phyloP scores from a whole-genome alignment of 495 filamentous ascomycete species.

The Daldinia childiae region DNA sequence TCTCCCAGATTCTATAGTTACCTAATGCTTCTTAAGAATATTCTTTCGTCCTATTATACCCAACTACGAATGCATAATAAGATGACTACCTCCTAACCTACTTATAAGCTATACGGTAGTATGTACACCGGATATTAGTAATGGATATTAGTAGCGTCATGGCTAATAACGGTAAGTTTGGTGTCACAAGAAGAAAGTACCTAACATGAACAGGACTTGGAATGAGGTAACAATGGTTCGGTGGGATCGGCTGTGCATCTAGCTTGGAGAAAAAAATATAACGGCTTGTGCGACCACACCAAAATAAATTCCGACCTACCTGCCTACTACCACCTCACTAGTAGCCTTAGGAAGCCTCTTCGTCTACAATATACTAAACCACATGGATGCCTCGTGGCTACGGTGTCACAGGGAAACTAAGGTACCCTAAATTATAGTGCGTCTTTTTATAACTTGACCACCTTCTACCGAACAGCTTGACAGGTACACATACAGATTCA shows the following conservation, averaged over 20 bases:
- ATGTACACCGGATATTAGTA: slow-evolving; percentile 3
- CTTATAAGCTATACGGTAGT: not conserved
- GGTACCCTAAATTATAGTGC: slow-evolving; percentile 40
- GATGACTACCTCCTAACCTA: not conserved
- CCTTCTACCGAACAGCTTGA: slow-evolving; percentile 8
- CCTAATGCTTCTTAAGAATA: slow-evolving; percentile 1
- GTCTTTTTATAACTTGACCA: slow-evolving; percentile 10
- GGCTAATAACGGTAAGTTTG: not conserved
- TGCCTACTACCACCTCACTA: slow-evolving; percentile 11
- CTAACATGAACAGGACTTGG: slow-evolving; percentile 4
- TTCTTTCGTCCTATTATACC: not conserved
- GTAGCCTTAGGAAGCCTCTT: slow-evolving; percentile 26
- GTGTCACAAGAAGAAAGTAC: slow-evolving; percentile 26
- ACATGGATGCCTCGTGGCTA: slow-evolving; percentile 42
- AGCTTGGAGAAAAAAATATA: slow-evolving; percentile 12
- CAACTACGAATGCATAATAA: not conserved
- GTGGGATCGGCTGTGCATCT: slow-evolving; percentile 37
- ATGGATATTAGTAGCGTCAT: slow-evolving; percentile 1
- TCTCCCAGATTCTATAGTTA: not conserved
- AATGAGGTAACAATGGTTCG: slow-evolving; percentile 21
- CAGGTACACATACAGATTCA: not conserved
- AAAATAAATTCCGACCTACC: slow-evolving; percentile 31
- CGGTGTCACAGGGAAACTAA: slow-evolving; percentile 36
- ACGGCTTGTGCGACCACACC: slow-evolving; percentile 38
- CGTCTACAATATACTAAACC: slow-evolving; percentile 27